phyloP scores from a whole-genome alignment of 2,329 filamentous ascomycete species.

The Colletotrichum paranaense region DNA sequence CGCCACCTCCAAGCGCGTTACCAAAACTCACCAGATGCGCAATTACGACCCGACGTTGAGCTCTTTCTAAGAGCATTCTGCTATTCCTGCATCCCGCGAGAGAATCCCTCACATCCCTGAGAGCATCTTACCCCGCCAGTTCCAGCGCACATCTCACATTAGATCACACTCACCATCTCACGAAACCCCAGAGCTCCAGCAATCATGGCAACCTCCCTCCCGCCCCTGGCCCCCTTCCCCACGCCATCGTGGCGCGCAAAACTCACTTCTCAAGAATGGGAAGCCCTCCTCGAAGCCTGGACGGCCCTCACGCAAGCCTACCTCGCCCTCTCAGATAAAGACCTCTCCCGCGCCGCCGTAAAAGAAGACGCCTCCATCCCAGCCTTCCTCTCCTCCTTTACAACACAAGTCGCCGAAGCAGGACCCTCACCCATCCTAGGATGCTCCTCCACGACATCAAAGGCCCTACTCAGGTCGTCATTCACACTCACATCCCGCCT shows the following conservation, averaged over 20 bases:
- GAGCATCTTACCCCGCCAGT: background rate
- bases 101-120: background rate
- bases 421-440: slow-evolving; percentile 47
- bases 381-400: slow-evolving; percentile 75
- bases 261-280: slow-evolving; percentile 79
- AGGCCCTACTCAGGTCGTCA: slow-evolving; percentile 68
- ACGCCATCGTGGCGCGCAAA: slow-evolving; percentile 72
- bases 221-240: slow-evolving; percentile 83
- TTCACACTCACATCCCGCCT: slow-evolving; percentile 74
- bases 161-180: background rate
- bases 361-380: slow-evolving; percentile 68
- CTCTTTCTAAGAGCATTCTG: background rate
- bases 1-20: background rate
- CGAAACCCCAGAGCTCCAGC: too few relatives aligned
- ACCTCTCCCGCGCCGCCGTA: slow-evolving; percentile 63
- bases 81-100: background rate
- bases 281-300: slow-evolving; percentile 82
- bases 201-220: slow-evolving; percentile 62
- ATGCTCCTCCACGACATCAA: slow-evolving; percentile 44
- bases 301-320: slow-evolving; percentile 73
- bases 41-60: background rate
- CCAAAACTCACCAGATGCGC: background rate
- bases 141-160: background rate
- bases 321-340: slow-evolving; percentile 65
- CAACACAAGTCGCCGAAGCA: slow-evolving; percentile 62